Evolutionary conservation across 129 eudicot genomes (phyloP).

Genomic region (Tagetes patula): DNA sequence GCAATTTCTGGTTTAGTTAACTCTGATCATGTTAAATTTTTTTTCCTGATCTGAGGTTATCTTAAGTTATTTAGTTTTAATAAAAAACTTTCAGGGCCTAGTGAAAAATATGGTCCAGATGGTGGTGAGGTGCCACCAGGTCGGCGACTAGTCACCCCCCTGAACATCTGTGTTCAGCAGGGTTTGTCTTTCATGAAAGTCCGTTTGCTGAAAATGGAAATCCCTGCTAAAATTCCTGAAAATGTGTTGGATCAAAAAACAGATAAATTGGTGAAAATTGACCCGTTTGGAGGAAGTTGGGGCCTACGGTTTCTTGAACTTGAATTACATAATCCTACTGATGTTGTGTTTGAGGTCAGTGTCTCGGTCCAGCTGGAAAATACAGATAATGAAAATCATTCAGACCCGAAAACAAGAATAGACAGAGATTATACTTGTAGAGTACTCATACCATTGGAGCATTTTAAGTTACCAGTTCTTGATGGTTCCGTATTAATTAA

Average conservation of each 20-base stretch:
- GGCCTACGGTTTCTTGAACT: conserved; percentile 90
- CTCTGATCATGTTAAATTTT: not conserved
- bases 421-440: conserved; percentile 87
- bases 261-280: conserved; percentile 66
- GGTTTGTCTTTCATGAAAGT: conserved; percentile 89
- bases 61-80: not conserved
- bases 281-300: conserved; percentile 98
- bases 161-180: conserved; percentile 81
- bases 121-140: conserved; percentile 66
- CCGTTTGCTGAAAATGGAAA: conserved; percentile 91
- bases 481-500: conserved; percentile 73
- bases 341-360: conserved; percentile 71
- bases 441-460: conserved; percentile 89
- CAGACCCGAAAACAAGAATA: conserved; percentile 83
- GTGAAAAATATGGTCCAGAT: conserved; percentile 33
- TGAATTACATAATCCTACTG: conserved; percentile 89
- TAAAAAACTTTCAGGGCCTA: conserved; percentile 47
- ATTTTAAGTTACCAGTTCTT: conserved; percentile 85
- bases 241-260: conserved; percentile 34
- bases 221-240: conserved; percentile 66
- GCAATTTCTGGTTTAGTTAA: not conserved
- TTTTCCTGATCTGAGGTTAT: not conserved
- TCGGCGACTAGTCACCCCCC: conserved; percentile 79
- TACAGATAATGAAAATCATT: conserved; percentile 23
- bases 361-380: conserved; percentile 80